Evolutionary conservation across 495 filamentous ascomycete genomes (phyloP), one percentile per base, ranked within the genome.

Genomic region (Penicillium flavigenum): DNA sequence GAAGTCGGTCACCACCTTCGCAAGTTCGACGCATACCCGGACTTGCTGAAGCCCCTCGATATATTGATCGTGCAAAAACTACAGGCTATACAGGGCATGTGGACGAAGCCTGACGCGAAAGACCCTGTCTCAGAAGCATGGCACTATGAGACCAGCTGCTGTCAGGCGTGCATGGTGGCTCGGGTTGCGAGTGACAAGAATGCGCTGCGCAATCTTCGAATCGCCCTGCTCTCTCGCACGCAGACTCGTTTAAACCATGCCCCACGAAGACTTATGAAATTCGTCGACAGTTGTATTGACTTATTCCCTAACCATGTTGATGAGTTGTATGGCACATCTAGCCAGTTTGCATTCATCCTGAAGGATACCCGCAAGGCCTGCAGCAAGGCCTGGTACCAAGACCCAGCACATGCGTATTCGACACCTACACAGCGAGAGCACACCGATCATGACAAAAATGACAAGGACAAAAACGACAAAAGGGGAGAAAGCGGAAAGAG

Each of bases 141-240:
- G 64, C 2, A 41, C 1, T 70, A 63, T 34, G 70, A 79, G 44
- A 57, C 57, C 24, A 70, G 79, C 48, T 26, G 57, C 19, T 75
- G 79, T 52, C 43, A 76, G 47, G 72, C 73, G 10, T 76, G 79
- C 48, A 74, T 80, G 39, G 56, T 79, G 41, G 68, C 72, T 3
- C 64, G 75, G 1, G 57, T 81, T 31, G 64, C 65, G 0, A 34
- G 34, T 1, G 39, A 67, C 27, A 68, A 61, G 7, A 14, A 50
- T 1, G 42, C 50, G 0, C 24, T 77, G 10, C 60, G 57, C 12
- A 60, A 72, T 24, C 49, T 79, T n/a, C 65, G 71, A 1, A 50
- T 67, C 0, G 49, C 65, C 1, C n/a, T 77, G 20, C 54, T 70
- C 16, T 68, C 69, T 46, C 73, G 74, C 2, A 72, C 64, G 4